Percentiles rank a stretch among this genome's conserved stretches.
Evolutionary conservation across 2,329 filamentous ascomycete genomes (phyloP).

Genomic region (Fusarium lyarnte): DNA sequence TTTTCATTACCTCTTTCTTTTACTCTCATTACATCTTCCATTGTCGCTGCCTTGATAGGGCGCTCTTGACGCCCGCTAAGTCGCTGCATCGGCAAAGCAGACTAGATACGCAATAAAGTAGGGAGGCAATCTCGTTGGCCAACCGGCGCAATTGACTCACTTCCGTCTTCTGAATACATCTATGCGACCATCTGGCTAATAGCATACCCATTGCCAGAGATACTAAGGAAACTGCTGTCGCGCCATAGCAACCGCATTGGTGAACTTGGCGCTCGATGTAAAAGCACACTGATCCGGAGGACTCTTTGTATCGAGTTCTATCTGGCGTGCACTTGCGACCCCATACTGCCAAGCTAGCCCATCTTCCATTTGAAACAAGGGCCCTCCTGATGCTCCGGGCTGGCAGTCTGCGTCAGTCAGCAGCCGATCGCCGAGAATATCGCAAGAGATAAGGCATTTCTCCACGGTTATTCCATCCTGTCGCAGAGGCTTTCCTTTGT

Average conservation of each 20-base stretch:
- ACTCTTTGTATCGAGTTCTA: no score
- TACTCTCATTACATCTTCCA: neutral
- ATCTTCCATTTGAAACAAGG: neutral
- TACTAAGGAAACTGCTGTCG: neutral
- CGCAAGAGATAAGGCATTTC: neutral
- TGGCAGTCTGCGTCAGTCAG: slow-evolving; percentile 1
- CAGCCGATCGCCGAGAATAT: neutral
- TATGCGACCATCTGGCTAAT: neutral
- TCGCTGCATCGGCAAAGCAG: no score
- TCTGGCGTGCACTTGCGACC: neutral
- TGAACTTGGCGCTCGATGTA: neutral
- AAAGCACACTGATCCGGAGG: neutral
- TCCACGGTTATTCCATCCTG: neutral
- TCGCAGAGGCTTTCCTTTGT: neutral
- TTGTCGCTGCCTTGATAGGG: neutral
- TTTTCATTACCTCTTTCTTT: neutral
- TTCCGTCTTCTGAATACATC: neutral
- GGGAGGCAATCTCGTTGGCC: neutral
- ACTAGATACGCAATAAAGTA: neutral
- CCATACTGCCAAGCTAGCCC: slow-evolving; percentile 6
- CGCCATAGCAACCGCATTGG: neutral
- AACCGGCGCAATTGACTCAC: neutral
- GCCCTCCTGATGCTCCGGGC: slow-evolving; percentile 10
- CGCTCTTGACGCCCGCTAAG: fast-evolving
- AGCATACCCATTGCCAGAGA: fast-evolving